Evolutionary conservation across 73 alveolate species (phyloP).

Genomic region (Paraurostyla sp.): DNA sequence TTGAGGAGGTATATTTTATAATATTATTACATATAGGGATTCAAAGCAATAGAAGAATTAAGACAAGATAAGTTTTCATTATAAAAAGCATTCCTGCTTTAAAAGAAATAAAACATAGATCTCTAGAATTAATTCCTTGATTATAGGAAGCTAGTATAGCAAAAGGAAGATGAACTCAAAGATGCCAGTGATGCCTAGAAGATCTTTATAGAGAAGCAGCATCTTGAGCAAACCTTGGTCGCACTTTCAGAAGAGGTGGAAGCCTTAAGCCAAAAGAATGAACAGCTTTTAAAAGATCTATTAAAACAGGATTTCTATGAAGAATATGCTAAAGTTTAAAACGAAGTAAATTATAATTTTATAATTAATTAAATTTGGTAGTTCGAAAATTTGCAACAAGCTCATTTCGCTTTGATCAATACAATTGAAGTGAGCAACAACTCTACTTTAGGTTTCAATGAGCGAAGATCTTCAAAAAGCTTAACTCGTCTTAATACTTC

Average conservation of each 20-base stretch:
- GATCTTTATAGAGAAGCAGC: not conserved
- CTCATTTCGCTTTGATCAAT: not conserved
- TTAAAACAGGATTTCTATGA: not conserved
- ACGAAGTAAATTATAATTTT: not conserved
- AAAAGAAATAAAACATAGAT: not conserved
- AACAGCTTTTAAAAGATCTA: constrained; percentile 2
- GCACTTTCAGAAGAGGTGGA: constrained; percentile 42
- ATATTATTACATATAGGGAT: constrained; percentile 8
- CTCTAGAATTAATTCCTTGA: not conserved
- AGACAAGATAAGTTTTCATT: constrained; percentile 5
- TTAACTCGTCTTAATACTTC: no score
- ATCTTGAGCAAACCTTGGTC: constrained; percentile 2
- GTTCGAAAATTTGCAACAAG: not conserved
- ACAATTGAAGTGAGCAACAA: not conserved
- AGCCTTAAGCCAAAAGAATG: constrained; percentile 12
- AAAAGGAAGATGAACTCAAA: constrained; percentile 1
- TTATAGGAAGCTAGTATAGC: not conserved
- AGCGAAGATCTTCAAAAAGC: not conserved
- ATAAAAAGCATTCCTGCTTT: not conserved
- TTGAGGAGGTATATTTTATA: not conserved
- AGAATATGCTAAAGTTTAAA: not conserved
- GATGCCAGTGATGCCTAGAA: not conserved
- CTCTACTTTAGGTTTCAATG: not conserved
- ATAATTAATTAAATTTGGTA: not conserved
- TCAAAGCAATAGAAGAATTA: not conserved